Conservation (phyloP, 805 yeast species). For the Alloascoidea hylecoeti region DNA sequence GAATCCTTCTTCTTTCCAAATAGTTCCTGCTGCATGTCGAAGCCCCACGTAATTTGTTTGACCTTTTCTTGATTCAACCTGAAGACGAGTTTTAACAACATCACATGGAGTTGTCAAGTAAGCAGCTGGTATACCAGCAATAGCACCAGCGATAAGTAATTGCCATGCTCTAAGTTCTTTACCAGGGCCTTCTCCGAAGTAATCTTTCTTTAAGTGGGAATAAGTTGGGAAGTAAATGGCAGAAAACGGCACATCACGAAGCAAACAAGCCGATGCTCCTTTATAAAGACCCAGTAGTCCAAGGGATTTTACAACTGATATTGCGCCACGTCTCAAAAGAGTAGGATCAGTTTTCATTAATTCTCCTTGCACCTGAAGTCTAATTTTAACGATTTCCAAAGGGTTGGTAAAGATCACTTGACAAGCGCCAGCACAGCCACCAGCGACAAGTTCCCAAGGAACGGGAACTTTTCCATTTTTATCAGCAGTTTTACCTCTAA, state of each 20-base stretch:
- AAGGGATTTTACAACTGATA: constrained; percentile 59
- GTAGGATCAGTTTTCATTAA: constrained; percentile 22
- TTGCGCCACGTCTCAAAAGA: constrained; percentile 38
- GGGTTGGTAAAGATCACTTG: constrained; percentile 96
- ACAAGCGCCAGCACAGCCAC: constrained; percentile 92
- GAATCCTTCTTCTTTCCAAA: constrained; percentile 71
- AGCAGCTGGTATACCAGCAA: constrained; percentile 98
- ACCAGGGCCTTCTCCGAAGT: constrained; percentile 74
- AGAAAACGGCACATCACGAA: constrained; percentile 92
- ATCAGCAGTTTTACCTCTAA: constrained; percentile 59
- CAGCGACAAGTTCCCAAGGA: constrained; percentile 63
- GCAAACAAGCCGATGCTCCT: constrained; percentile 82
- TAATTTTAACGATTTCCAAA: constrained; percentile 85
- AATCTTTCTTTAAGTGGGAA: constrained; percentile 75
- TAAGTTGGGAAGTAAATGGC: constrained; percentile 96
- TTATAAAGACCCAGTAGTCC: constrained; percentile 81
- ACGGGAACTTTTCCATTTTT: constrained; percentile 31
- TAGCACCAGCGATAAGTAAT: constrained; percentile 73
- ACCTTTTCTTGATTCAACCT: constrained; percentile 65
- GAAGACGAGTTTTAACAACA: constrained; percentile 90
- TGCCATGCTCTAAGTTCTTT: constrained; percentile 70
- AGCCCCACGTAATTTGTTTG: constrained; percentile 71
- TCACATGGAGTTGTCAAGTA: constrained; percentile 94
- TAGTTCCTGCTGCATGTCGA: constrained; percentile 59
- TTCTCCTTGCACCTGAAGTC: constrained; percentile 89